Base-by-base conservation (phyloP, 805 yeast genomes). In the Saturnispora bothae region DNA sequence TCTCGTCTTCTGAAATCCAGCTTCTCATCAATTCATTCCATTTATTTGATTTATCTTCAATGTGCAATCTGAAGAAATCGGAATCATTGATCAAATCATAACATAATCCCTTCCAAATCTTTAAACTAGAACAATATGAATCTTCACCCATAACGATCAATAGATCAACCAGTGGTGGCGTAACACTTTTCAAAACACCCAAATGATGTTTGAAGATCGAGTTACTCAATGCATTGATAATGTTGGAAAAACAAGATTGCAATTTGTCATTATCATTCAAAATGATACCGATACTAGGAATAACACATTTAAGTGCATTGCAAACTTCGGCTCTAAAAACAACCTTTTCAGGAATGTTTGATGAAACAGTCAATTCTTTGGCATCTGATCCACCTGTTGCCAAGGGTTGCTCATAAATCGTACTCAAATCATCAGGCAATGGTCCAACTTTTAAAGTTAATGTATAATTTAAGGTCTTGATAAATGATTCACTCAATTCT, bases 1-100 rank as follows among this genome's bases (percentile, higher is more conserved):
- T 86, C 28, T 71, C 70, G 41, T 81, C 92, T 13, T 61, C 67
- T 6, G 63, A 57, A 3, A 78, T 65, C 95, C 95, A 89, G 10
- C 63, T 61, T 18, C 53, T 52, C 5, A 88, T 59, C 1, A 83
- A 65, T 0, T 60, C 49, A 40, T 63, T 61, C 89, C 95, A 82
- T 14, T 57, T 44, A 3, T 59, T 43, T 5, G 4, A 8, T 4
- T 25, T n/a, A 34, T 57, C 56, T 33, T 45, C 36, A 5, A 48
- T 43, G 4, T 50, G 50, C 25, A 63, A 49, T 2, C 49, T 51
- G 49, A 85, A 77, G 47, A 84, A 76, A 16, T 61, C 60, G 9
- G 65, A 42, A 51, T 83, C 95, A 51, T 69, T 65, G 40, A 83
- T 67, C 0, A 74, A 56, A 34, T 89, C 97, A 30, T 61, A 63